phyloP scores from a whole-genome alignment of 2,329 filamentous ascomycete genomes.

The Fusarium burgessii region DNA sequence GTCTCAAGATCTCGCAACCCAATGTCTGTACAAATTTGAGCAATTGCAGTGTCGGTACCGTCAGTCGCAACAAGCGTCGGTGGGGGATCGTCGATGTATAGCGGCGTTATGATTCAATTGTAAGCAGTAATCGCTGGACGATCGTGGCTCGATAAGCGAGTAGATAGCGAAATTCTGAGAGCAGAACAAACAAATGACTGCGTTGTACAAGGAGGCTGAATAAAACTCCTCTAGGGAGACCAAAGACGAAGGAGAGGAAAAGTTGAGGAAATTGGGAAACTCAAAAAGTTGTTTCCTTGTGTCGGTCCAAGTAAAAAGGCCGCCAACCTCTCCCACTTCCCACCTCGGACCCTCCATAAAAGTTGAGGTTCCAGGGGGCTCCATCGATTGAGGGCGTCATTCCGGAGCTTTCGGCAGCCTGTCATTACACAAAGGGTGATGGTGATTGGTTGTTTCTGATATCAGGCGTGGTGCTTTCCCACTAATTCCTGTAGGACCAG shows the following conservation, averaged over 20 bases:
- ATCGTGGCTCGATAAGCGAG: slow-evolving; percentile 37
- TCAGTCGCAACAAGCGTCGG: slow-evolving; percentile 5
- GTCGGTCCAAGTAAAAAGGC: slow-evolving; percentile 14
- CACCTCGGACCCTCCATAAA: neutral
- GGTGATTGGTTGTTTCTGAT: slow-evolving; percentile 16
- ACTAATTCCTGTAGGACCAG: slow-evolving; percentile 16
- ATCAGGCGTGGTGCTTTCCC: slow-evolving; percentile 8
- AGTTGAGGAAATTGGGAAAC: slow-evolving; percentile 13
- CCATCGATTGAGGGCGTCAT: slow-evolving; percentile 31
- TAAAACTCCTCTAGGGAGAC: slow-evolving; percentile 21
- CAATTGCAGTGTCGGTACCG: neutral
- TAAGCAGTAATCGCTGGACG: neutral
- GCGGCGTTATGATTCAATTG: slow-evolving; percentile 22
- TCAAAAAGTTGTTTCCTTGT: slow-evolving; percentile 16
- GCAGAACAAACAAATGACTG: slow-evolving; percentile 43
- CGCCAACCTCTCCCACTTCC: slow-evolving; percentile 5
- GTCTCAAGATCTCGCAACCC: neutral
- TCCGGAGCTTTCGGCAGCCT: slow-evolving; percentile 39
- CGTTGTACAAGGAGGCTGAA: neutral
- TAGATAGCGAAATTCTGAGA: neutral
- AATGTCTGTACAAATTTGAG: neutral
- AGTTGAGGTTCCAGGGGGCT: slow-evolving; percentile 16
- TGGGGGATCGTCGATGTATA: slow-evolving; percentile 38
- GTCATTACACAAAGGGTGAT: slow-evolving; percentile 18
- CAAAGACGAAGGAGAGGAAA: neutral